Conservation (phyloP, 768 basidiomycete genomes). For the Daedaleopsis sinensis region DNA sequence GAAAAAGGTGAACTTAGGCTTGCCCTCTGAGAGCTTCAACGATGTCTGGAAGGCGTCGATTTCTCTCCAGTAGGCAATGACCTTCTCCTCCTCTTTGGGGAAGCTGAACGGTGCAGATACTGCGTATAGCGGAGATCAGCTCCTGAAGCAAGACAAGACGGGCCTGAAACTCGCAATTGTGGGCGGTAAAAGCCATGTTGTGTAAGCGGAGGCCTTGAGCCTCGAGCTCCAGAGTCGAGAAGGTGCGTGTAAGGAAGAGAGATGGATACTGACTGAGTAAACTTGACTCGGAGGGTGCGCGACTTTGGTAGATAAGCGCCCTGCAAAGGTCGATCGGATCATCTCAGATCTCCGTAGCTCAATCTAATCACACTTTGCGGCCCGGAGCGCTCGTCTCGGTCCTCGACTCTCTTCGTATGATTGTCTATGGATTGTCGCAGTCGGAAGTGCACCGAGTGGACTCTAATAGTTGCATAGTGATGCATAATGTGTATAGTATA, state of each 20-base stretch:
- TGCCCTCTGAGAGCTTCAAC: conserved; percentile 88
- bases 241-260: background rate
- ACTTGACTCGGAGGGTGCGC: too few relatives aligned
- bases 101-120: conserved; percentile 83
- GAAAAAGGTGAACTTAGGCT: conserved; percentile 92
- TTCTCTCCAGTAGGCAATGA: conserved; percentile 89
- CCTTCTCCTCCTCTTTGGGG: conserved; percentile 87
- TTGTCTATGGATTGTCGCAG: too few relatives aligned
- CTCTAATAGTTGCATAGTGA: too few relatives aligned
- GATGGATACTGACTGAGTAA: conserved; percentile 9
- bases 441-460: too few relatives aligned
- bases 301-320: conserved; percentile 19
- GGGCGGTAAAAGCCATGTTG: conserved; percentile 33
- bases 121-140: conserved; percentile 32
- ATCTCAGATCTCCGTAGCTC: conserved; percentile 12
- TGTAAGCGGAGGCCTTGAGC: background rate
- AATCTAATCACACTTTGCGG: background rate
- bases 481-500: too few relatives aligned
- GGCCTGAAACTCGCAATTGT: conserved; percentile 28
- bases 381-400: background rate
- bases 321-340: conserved; percentile 10
- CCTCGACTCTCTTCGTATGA: too few relatives aligned
- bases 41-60: conserved; percentile 98
- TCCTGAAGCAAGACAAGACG: background rate
- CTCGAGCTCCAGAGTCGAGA: conserved; percentile 5